These are phyloP conservation scores for Pythium dissotocum DNA, from an alignment of 352 stramenopile genomes.

Conservation along the genomic window DNA sequence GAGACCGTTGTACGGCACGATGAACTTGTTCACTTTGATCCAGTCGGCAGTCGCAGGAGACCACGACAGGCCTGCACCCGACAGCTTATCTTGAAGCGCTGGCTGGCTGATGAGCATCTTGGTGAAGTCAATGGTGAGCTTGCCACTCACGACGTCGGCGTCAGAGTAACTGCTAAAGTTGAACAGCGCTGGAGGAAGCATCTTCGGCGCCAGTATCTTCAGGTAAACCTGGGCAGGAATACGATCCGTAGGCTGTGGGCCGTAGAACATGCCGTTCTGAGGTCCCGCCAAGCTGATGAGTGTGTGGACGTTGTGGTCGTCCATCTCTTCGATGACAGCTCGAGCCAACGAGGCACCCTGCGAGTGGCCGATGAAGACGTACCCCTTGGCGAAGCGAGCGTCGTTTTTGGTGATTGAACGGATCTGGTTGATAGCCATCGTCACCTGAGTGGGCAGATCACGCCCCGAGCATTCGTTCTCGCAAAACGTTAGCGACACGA, in stretches of 20 bases:
- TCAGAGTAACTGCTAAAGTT: conserved; percentile 37
- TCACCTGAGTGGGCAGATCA: conserved; percentile 37
- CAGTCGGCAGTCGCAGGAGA: conserved; percentile 23
- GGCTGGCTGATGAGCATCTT: conserved; percentile 30
- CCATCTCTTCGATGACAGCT: conserved; percentile 55
- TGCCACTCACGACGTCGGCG: conserved; percentile 27
- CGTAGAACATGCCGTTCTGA: conserved; percentile 58
- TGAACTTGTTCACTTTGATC: no score
- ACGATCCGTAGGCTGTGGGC: conserved; percentile 36
- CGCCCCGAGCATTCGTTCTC: conserved; percentile 37
- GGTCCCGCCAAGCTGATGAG: conserved; percentile 45
- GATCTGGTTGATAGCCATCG: conserved; percentile 48
- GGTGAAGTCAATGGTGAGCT: conserved; percentile 39
- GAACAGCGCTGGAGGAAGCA: conserved; percentile 33
- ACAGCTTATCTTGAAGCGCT: conserved; percentile 37
- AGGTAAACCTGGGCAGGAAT: conserved; percentile 39
- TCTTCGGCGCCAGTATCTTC: conserved; percentile 30
- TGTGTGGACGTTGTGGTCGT: conserved; percentile 49
- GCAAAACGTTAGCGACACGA: conserved; percentile 45
- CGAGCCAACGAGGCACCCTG: conserved; percentile 42
- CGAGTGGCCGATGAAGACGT: conserved; percentile 53
- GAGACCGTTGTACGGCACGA: conserved; percentile 32
- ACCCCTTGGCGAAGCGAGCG: conserved; percentile 39
- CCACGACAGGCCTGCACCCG: conserved; percentile 41
- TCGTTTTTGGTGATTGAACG: conserved; percentile 32